Conservation (phyloP, 495 filamentous ascomycete species). For the Annulohypoxylon bovei region DNA sequence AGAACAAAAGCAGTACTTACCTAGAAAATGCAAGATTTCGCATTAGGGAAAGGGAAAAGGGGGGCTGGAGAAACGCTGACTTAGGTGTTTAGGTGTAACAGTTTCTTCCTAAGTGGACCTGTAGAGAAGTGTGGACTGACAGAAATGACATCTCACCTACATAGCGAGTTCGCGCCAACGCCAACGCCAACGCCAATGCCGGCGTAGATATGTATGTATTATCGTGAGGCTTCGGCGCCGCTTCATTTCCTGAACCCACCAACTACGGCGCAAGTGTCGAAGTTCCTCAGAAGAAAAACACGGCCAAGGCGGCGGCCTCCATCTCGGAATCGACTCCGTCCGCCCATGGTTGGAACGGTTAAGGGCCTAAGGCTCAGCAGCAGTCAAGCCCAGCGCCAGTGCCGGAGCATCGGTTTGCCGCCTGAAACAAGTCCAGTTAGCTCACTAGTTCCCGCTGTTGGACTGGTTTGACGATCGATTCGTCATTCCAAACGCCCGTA, state of each 20-base stretch:
- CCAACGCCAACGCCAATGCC: not conserved
- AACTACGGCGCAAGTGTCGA: constrained; percentile 25
- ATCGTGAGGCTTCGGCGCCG: constrained; percentile 36
- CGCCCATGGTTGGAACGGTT: not conserved
- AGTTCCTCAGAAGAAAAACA: constrained; percentile 10
- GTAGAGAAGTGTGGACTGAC: constrained; percentile 24
- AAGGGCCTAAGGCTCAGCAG: not conserved
- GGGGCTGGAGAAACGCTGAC: constrained; percentile 23
- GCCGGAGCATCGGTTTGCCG: constrained; percentile 8
- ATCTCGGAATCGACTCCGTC: not conserved
- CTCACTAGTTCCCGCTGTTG: constrained; percentile 33
- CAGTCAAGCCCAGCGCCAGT: not conserved
- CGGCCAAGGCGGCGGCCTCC: constrained; percentile 2
- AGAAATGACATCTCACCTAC: constrained; percentile 36
- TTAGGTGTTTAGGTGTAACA: constrained; percentile 30
- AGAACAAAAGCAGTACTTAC: constrained; percentile 1
- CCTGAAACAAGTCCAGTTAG: constrained; percentile 22
- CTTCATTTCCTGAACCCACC: constrained; percentile 27
- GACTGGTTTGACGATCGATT: constrained; percentile 21
- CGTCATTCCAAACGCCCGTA: constrained; percentile 22
- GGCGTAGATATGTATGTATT: constrained; percentile 21
- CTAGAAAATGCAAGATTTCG: constrained; percentile 25
- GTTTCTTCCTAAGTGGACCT: constrained; percentile 39
- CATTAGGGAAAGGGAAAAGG: constrained; percentile 18
- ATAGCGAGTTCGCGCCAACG: constrained; percentile 10